phyloP scores from a whole-genome alignment of 2,329 filamentous ascomycete species.

The Epichloe brachyelytri region DNA sequence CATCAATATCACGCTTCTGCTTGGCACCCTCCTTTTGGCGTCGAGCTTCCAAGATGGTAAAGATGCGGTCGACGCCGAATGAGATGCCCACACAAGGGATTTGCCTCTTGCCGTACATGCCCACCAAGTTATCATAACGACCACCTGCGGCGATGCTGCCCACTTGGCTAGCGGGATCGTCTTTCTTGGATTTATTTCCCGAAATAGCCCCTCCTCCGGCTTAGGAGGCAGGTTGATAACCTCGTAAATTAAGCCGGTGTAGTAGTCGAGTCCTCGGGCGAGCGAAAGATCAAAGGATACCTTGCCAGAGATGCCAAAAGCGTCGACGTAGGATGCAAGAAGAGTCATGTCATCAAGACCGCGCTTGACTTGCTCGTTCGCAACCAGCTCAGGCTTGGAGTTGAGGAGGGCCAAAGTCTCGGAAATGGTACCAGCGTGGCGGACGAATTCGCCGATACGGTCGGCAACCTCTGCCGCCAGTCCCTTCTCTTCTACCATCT shows the following conservation, averaged over 20 bases:
- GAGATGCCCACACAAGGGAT: constrained; percentile 59
- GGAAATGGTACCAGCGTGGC: constrained; percentile 53
- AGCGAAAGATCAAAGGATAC: constrained; percentile 85
- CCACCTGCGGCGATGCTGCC: constrained; percentile 83
- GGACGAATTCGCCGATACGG: constrained; percentile 76
- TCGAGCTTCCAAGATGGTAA: constrained; percentile 75
- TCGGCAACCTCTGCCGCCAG: constrained; percentile 66
- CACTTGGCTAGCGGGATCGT: constrained; percentile 46
- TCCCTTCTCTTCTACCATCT: constrained; percentile 90
- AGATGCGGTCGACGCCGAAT: constrained; percentile 91
- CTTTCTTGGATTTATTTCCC: constrained; percentile 37
- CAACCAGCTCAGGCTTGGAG: constrained; percentile 51
- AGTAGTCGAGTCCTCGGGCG: constrained; percentile 84
- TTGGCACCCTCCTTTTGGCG: constrained; percentile 51
- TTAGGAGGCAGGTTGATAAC: constrained; percentile 42
- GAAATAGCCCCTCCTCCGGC: not conserved
- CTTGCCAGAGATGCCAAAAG: constrained; percentile 56
- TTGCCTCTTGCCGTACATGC: constrained; percentile 82
- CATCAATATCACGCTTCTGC: constrained; percentile 54
- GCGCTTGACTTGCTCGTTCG: constrained; percentile 62
- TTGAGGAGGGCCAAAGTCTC: constrained; percentile 62
- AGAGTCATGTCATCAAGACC: constrained; percentile 72
- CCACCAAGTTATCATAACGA: constrained; percentile 84
- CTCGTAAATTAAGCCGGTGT: constrained; percentile 84
- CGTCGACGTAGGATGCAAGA: constrained; percentile 71